Evolutionary conservation across 2,329 filamentous ascomycete species (phyloP), one percentile per base, ranked within the genome.

Genomic region (Hysterium pulicare): DNA sequence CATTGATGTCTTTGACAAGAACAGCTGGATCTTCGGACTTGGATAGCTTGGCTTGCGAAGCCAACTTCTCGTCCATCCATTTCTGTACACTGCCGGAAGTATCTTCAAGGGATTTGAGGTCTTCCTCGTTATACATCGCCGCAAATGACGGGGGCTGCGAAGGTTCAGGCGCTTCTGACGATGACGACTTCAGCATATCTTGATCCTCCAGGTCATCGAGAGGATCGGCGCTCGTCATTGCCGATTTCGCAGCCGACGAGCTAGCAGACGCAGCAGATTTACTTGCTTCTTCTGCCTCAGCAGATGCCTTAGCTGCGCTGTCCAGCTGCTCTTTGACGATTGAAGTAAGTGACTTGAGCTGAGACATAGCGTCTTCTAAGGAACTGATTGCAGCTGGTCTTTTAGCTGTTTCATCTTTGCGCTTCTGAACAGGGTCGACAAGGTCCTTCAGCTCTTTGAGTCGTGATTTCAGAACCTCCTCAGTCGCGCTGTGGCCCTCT

Each of bases 161-260:
- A 21, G 57, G 50, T 4, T 52, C 49, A 10, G 59, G 19, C n/a
- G 46, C 45, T 33, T 55, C 54, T 5, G 65, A 66, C 5, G 67
- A 63, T 3, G 71, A 56, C 2, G 69, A 64, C 19, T 65, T 64
- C 7, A 69, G 64, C 40, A 71, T 53, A 62, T 78, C 56, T 59
- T 88, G 85, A 39, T 93, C 88, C 49, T 95, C 90, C 1, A 93
- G 79, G n/a, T 82, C 86, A 24, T 83, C 87, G 56, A 87, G 82
- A 2, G 58, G 49, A 38, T 66, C 62, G 2, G 74, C 65, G 2
- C 68, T 64, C 1, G 77, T 64, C 1, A 76, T 71, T 13, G 77
- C 70, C 4, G 77, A 61, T 1, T 74, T 69, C 15, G 73, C 63
- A 43, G 64, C 70, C 2, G 76, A 67, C 26, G 69, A 61, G 57